phyloP scores from a whole-genome alignment of 352 stramenopile species.

The Pythium insidiosum region DNA sequence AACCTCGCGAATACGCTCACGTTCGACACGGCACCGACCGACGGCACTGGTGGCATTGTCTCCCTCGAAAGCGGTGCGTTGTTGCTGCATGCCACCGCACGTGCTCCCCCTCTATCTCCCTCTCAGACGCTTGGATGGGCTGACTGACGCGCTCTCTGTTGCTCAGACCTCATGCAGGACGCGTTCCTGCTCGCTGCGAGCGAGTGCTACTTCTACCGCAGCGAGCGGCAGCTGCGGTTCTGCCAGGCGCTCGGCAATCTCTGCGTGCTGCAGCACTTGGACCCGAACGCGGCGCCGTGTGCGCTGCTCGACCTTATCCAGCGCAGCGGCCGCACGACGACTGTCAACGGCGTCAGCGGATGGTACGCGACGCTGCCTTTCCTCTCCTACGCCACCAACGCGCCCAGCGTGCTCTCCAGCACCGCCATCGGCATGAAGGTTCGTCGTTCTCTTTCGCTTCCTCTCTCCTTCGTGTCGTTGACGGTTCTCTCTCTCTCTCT shows the following conservation, averaged over 20 bases:
- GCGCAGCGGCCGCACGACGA: constrained; percentile 32
- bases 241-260: constrained; percentile 91
- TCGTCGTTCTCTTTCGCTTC: no score
- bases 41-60: constrained; percentile 27
- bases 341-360: constrained; percentile 35
- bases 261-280: constrained; percentile 91
- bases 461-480: no score
- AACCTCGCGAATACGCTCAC: constrained; percentile 20
- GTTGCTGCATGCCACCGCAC: no score
- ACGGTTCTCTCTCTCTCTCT: not conserved
- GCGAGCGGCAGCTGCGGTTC: constrained; percentile 42
- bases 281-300: constrained; percentile 50
- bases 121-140: not conserved
- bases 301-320: constrained; percentile 70
- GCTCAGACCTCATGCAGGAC: constrained; percentile 65
- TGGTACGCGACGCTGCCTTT: constrained; percentile 85
- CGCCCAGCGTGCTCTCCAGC: constrained; percentile 49
- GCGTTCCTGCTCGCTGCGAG: constrained; percentile 57
- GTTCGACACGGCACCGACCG: constrained; percentile 32
- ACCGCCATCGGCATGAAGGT: constrained; percentile 73
- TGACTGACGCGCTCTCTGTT: not conserved
- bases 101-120: no score
- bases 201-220: constrained; percentile 87
- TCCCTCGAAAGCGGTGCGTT: constrained; percentile 28
- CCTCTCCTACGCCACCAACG: constrained; percentile 71